Evolutionary conservation across 2,329 filamentous ascomycete genomes (phyloP), one percentile per base, ranked within the genome.

Genomic region (Fusarium chaquense): DNA sequence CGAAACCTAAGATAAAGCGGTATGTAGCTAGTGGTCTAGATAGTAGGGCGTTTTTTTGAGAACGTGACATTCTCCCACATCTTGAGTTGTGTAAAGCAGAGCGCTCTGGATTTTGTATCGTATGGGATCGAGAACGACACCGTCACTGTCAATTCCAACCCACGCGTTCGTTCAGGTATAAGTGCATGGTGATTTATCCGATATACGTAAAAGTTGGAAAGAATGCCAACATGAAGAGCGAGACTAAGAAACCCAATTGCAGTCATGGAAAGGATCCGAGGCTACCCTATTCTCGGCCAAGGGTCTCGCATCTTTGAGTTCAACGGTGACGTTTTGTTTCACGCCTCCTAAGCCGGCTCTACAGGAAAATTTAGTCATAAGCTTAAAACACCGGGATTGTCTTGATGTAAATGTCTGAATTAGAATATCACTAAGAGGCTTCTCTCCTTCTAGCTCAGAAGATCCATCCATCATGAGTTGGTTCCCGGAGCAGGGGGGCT

Each of bases 21-120:
- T 26, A 6, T 26, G 24, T 26, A 26, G 24, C 24, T 26, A 7
- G 4, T 26, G 24, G 32, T 62, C 46, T 8, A 62, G 40, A 20
- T 20, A 20, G 20, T 15, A 69, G 65, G 2, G 65, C 65, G 15
- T 62, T 56, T 33, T 69, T 69, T 12, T 56, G 13, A 69, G 53
- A 11, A 69, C 50, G 33, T 69, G 69, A 24, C 61, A 62, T 16
- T 62, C 60, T 13, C 67, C 38, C 11, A 69, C 65, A 15, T 69
- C 67, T 32, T 58, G 65, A 10, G 67, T 69, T 35, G 67, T 53
- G 36, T 69, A 69, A 22, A 65, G 44, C 3, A 69, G 52, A 12
- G 67, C 56, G 5, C 67, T 61, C 18, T 69, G 67, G 33, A 69
- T 43, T 2, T 69, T 16, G 10, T 65, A 69, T 38, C 69, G 67